phyloP scores from a whole-genome alignment of 2,329 filamentous ascomycete genomes.

The Trichoderma oligosporum region DNA sequence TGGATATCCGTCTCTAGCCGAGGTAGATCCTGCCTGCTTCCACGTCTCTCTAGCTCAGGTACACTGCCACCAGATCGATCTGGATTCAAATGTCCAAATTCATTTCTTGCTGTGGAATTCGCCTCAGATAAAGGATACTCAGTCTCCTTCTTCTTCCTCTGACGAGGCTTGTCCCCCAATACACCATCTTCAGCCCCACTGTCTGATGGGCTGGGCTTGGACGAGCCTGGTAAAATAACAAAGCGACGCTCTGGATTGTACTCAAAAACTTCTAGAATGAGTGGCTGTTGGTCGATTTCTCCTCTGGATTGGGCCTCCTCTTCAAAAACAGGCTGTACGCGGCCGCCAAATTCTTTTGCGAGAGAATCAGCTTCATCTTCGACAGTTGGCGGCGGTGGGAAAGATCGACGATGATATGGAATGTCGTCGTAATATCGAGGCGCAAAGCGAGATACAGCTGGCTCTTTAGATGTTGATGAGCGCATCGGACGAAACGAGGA shows the following conservation, averaged over 20 bases:
- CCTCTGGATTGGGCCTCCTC: conserved; percentile 61
- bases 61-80: background rate
- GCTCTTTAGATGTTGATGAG: conserved; percentile 16
- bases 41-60: conserved; percentile 27
- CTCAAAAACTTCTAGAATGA: conserved; percentile 61
- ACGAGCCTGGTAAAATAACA: conserved; percentile 49
- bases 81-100: background rate
- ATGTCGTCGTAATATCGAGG: conserved; percentile 17
- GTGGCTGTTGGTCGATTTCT: conserved; percentile 62
- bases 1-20: conserved; percentile 42
- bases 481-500: background rate
- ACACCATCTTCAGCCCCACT: conserved; percentile 27
- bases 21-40: conserved; percentile 41
- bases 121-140: conserved; percentile 1
- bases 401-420: conserved; percentile 28
- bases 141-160: conserved; percentile 7
- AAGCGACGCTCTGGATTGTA: conserved; percentile 62
- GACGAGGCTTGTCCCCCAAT: conserved; percentile 25
- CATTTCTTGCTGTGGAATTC: background rate
- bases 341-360: conserved; percentile 54
- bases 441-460: conserved; percentile 3
- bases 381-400: conserved; percentile 61
- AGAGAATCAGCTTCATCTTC: conserved; percentile 66
- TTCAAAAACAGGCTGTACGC: conserved; percentile 30
- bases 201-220: conserved; percentile 14